These are phyloP conservation scores for Fraxinus sp. DNA, from an alignment of 305 asterid genomes.

Conservation along the genomic window DNA sequence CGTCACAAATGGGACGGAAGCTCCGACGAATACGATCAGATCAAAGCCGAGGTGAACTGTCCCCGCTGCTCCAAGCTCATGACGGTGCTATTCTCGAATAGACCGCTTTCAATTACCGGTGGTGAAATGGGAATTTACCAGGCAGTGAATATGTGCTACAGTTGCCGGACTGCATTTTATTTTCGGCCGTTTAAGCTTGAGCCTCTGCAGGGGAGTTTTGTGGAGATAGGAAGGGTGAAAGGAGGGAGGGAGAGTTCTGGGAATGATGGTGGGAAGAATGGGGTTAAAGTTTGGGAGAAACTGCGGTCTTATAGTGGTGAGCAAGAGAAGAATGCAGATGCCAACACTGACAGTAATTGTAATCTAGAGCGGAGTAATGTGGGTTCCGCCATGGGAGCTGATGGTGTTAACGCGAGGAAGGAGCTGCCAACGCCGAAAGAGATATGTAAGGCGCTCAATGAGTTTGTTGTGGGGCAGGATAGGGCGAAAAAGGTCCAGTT, in stretches of 20 bases:
- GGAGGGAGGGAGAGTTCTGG: conserved; percentile 40
- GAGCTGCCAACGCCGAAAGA: conserved; percentile 77
- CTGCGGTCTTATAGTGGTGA: conserved; percentile 69
- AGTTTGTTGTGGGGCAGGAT: conserved; percentile 82
- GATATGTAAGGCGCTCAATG: conserved; percentile 71
- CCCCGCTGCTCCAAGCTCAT: conserved; percentile 76
- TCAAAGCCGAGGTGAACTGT: conserved; percentile 73
- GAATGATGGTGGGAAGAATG: conserved; percentile 37
- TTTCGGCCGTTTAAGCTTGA: conserved; percentile 76
- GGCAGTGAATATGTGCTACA: conserved; percentile 71
- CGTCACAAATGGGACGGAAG: conserved; percentile 76
- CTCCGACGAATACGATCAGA: conserved; percentile 66
- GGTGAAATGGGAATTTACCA: conserved; percentile 72
- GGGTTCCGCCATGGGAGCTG: conserved; percentile 28
- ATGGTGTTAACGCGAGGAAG: conserved; percentile 33
- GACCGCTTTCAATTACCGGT: conserved; percentile 72
- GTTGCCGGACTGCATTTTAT: conserved; percentile 79
- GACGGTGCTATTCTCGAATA: conserved; percentile 70
- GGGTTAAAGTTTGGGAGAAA: conserved; percentile 83
- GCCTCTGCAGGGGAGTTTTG: conserved; percentile 82
- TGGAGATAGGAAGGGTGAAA: conserved; percentile 86
- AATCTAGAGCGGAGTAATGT: conserved; percentile 16
- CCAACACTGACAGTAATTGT: conserved; percentile 20
- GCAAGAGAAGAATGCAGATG: conserved; percentile 26
- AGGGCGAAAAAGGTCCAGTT: conserved; percentile 71